Evolutionary conservation across 2,329 filamentous ascomycete genomes (phyloP).

Genomic region (Colletotrichum siamense): DNA sequence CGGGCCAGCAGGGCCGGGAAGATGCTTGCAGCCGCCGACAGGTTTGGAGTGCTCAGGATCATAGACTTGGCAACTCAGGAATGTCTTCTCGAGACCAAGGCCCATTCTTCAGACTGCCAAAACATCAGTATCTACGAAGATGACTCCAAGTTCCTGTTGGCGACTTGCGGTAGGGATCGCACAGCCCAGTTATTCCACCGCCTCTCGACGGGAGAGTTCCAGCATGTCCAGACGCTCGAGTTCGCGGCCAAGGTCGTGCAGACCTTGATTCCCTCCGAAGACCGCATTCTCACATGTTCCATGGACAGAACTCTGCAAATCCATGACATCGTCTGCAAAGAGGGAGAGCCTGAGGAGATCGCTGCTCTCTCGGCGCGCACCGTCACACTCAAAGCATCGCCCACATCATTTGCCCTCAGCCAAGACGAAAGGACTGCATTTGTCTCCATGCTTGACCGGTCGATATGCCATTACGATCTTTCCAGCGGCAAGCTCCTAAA

Average conservation of each 20-base stretch:
- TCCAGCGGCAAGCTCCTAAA: constrained; percentile 71
- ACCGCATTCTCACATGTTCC: constrained; percentile 84
- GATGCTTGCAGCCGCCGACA: constrained; percentile 83
- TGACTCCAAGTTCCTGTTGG: constrained; percentile 69
- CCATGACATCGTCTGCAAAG: constrained; percentile 76
- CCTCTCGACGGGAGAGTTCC: constrained; percentile 62
- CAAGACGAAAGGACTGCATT: constrained; percentile 64
- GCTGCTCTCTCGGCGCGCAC: constrained; percentile 80
- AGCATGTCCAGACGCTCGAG: constrained; percentile 90
- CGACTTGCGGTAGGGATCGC: constrained; percentile 85
- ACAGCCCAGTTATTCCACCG: constrained; percentile 89
- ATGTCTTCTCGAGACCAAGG: constrained; percentile 76
- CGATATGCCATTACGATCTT: constrained; percentile 66
- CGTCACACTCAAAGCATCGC: constrained; percentile 84
- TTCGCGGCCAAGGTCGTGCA: constrained; percentile 86
- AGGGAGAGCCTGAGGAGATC: constrained; percentile 66
- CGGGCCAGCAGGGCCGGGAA: constrained; percentile 65
- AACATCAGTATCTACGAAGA: constrained; percentile 77
- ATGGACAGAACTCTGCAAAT: constrained; percentile 87
- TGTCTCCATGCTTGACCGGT: constrained; percentile 66
- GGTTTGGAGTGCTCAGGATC: constrained; percentile 79
- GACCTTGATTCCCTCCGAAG: constrained; percentile 74
- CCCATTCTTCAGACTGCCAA: constrained; percentile 85
- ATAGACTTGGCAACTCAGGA: constrained; percentile 67
- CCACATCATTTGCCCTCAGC: constrained; percentile 80